phyloP scores from a whole-genome alignment of 1,139 yeast genomes.

The Lodderomyces orthopsilosis region DNA sequence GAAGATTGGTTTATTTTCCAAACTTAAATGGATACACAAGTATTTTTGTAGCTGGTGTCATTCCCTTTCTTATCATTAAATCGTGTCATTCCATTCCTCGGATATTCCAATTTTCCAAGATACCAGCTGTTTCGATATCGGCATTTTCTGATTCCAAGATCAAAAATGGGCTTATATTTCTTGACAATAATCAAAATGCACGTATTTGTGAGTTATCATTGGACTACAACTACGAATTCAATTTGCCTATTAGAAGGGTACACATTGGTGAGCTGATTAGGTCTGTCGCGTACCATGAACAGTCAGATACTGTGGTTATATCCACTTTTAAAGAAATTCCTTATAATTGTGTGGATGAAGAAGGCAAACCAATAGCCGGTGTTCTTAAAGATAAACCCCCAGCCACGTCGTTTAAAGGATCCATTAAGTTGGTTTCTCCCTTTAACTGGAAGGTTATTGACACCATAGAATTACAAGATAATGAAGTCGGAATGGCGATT shows the following conservation, averaged over 20 bases:
- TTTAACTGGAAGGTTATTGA: slow-evolving; percentile 77
- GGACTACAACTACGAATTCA: slow-evolving; percentile 57
- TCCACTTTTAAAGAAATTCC: slow-evolving; percentile 62
- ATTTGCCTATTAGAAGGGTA: slow-evolving; percentile 58
- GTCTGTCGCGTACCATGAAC: slow-evolving; percentile 69
- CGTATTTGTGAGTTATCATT: slow-evolving; percentile 61
- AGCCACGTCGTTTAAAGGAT: slow-evolving; percentile 58
- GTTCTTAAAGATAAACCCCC: slow-evolving; percentile 45
- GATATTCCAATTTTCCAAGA: slow-evolving; percentile 64
- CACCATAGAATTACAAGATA: slow-evolving; percentile 58
- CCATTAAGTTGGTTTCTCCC: slow-evolving; percentile 68
- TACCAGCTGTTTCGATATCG: slow-evolving; percentile 63
- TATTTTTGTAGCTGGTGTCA: slow-evolving; percentile 72
- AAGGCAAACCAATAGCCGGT: slow-evolving; percentile 64
- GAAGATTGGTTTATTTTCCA: slow-evolving; percentile 61
- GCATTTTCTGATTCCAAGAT: slow-evolving; percentile 41
- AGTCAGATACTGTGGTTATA: slow-evolving; percentile 60
- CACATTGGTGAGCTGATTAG: slow-evolving; percentile 63
- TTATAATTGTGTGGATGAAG: slow-evolving; percentile 73
- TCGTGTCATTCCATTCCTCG: slow-evolving; percentile 64
- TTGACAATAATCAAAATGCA: slow-evolving; percentile 71
- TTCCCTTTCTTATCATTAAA: slow-evolving; percentile 68
- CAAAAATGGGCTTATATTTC: slow-evolving; percentile 61
- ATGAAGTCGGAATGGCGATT: slow-evolving; percentile 64
- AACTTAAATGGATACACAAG: slow-evolving; percentile 58